Conservation (phyloP, 495 filamentous ascomycete genomes). For the Hypoxylon crocopeplum region DNA sequence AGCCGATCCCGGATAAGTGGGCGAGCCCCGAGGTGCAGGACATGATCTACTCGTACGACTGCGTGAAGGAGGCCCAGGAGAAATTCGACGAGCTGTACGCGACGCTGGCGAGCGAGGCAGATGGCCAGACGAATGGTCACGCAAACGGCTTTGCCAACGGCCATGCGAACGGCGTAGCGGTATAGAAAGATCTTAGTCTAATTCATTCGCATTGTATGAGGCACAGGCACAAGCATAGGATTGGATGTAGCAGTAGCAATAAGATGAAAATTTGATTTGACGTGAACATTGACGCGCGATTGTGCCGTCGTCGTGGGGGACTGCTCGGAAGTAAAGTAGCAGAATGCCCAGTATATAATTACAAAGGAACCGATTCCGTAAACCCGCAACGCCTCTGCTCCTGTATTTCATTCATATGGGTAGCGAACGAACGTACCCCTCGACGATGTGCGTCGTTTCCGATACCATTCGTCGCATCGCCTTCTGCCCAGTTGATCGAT, state of each 20-base stretch:
- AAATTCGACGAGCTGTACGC: conserved; percentile 66
- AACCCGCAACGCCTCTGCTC: conserved; percentile 18
- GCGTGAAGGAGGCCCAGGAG: conserved; percentile 65
- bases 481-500: background rate
- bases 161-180: conserved; percentile 9
- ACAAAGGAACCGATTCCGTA: conserved; percentile 20
- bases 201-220: conserved; percentile 6
- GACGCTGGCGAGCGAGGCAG: conserved; percentile 27
- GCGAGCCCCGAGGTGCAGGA: conserved; percentile 76
- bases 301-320: background rate
- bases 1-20: conserved; percentile 77
- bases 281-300: background rate
- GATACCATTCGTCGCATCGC: background rate
- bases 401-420: background rate
- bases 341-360: conserved; percentile 7
- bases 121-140: conserved; percentile 8
- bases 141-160: conserved; percentile 17
- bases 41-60: conserved; percentile 77
- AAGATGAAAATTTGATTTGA: conserved; percentile 15
- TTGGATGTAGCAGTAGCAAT: conserved; percentile 21
- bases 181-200: conserved; percentile 9
- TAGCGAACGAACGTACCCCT: conserved; percentile 2
- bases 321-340: background rate
- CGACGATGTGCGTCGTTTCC: conserved; percentile 1
- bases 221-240: conserved; percentile 6